Percentiles rank a stretch among this genome's conserved stretches.
Evolutionary conservation across 1,139 yeast genomes (phyloP).

Genomic region (Citeromyces siamensis): DNA sequence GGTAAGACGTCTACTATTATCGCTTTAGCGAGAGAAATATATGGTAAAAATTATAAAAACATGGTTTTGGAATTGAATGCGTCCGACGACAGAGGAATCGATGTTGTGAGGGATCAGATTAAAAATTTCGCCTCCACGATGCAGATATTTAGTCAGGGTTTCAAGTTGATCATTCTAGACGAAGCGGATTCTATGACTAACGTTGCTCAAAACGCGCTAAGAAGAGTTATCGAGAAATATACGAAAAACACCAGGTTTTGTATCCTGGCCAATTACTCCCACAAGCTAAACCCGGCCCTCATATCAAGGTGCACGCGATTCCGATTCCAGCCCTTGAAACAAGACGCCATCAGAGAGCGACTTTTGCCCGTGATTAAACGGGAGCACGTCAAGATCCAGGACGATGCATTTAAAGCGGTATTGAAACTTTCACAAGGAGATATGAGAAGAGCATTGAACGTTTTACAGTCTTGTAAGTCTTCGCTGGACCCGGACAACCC

Average conservation of each 20-base stretch:
- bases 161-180: conserved; percentile 84
- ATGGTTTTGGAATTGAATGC: conserved; percentile 91
- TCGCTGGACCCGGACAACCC: conserved; percentile 32
- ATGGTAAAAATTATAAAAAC: conserved; percentile 70
- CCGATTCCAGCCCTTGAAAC: conserved; percentile 74
- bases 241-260: conserved; percentile 94
- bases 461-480: conserved; percentile 87
- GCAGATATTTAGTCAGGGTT: conserved; percentile 75
- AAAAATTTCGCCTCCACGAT: conserved; percentile 81
- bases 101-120: conserved; percentile 75
- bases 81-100: conserved; percentile 79
- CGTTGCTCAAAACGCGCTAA: conserved; percentile 89
- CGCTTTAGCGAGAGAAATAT: conserved; percentile 85
- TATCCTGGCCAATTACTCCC: conserved; percentile 91
- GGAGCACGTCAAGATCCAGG: conserved; percentile 48
- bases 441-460: conserved; percentile 92
- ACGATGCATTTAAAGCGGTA: conserved; percentile 54
- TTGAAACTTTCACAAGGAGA: conserved; percentile 75
- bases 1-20: conserved; percentile 93
- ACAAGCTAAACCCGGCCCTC: conserved; percentile 90
- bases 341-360: conserved; percentile 55
- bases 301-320: conserved; percentile 91
- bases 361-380: conserved; percentile 53
- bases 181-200: conserved; percentile 99
- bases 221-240: conserved; percentile 87